Evolutionary conservation across 352 stramenopile genomes (phyloP), one percentile per base, ranked within the genome.

Genomic region (Globisporangium radiosum): DNA sequence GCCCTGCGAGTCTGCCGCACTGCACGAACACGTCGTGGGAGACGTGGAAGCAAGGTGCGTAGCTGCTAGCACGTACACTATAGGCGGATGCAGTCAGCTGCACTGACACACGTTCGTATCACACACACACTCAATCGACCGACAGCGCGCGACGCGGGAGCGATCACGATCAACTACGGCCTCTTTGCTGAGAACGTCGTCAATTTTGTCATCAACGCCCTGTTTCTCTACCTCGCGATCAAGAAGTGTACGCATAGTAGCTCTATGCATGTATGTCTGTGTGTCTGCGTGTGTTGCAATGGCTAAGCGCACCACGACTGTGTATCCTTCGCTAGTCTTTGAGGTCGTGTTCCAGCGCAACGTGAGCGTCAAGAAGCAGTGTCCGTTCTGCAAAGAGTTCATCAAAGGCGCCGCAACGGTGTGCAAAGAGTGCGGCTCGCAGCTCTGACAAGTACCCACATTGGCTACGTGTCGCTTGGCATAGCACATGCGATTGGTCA

Each of bases 141-240:
- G 53, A 13, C 39, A 87, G 79, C 79, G 33, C 75, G 76, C 47
- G 75, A 82, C 15, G 67, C 73, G 3, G 79, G 79, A 7, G 79
- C 79, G 0, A 66, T 87, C 19, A 89, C 79, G 47, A 67, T 89
- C 66, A 89, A 89, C 64, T 87, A 86, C 63, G 79, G 79, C 0
- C 59, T 81, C 19, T 89, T 89, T 52, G 37, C 74, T 1, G 76
- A 89, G 57, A 89, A 89, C 66, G 63, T 87, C 49, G 64, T 89
- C 62, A 89, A 89, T 59, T 89, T 89, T 53, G 54, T 87, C 60
- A 83, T 85, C 62, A 85, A 87, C 47, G 76, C 79, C 7, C 65
- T 89, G 19, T 89, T 89, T 56, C 66, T 89, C 37, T 89, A 86
- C 66, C 61, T 86, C 49, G 75, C 79, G 15, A 76, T 89, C 54